phyloP scores from a whole-genome alignment of 2,329 filamentous ascomycete species.

The Xylaria digitata region DNA sequence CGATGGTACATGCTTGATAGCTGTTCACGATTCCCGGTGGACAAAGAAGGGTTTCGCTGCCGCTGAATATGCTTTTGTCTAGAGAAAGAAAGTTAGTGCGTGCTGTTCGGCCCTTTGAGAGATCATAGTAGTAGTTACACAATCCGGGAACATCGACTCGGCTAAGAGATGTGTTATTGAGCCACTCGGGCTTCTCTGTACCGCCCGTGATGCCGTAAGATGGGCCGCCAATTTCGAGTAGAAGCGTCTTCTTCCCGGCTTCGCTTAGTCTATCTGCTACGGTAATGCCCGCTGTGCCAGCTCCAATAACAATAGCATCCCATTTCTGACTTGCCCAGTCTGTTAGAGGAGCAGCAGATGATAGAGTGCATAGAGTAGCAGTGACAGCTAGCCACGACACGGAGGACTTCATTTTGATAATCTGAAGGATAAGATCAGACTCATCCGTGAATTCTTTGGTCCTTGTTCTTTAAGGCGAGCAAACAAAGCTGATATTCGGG shows the following conservation, averaged over 20 bases:
- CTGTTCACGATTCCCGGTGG: slow-evolving; percentile 53
- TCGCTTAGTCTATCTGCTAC: slow-evolving; percentile 63
- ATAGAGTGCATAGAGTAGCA: neutral
- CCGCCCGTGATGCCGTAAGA: slow-evolving; percentile 63
- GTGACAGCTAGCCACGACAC: slow-evolving; percentile 9
- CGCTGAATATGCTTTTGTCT: slow-evolving; percentile 62
- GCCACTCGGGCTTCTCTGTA: slow-evolving; percentile 60
- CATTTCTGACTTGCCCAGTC: slow-evolving; percentile 48
- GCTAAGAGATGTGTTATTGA: slow-evolving; percentile 59
- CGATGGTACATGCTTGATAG: slow-evolving; percentile 63
- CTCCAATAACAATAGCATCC: slow-evolving; percentile 59
- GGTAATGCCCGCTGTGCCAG: slow-evolving; percentile 64
- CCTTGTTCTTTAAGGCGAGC: neutral
- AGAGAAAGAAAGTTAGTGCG: slow-evolving; percentile 2
- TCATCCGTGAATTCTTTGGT: slow-evolving; percentile 3
- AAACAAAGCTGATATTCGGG: neutral
- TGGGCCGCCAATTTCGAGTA: slow-evolving; percentile 63
- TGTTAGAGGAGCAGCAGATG: slow-evolving; percentile 35
- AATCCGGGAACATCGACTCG: slow-evolving; percentile 66
- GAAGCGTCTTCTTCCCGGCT: slow-evolving; percentile 62
- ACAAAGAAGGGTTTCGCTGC: slow-evolving; percentile 56
- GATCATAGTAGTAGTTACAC: slow-evolving; percentile 48
- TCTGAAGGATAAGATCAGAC: neutral
- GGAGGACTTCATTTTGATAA: slow-evolving; percentile 25
- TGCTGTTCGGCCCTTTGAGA: neutral